These are phyloP conservation scores for Irpex lacteus DNA, from an alignment of 1,284 basidiomycete genomes.

Conservation along the genomic window DNA sequence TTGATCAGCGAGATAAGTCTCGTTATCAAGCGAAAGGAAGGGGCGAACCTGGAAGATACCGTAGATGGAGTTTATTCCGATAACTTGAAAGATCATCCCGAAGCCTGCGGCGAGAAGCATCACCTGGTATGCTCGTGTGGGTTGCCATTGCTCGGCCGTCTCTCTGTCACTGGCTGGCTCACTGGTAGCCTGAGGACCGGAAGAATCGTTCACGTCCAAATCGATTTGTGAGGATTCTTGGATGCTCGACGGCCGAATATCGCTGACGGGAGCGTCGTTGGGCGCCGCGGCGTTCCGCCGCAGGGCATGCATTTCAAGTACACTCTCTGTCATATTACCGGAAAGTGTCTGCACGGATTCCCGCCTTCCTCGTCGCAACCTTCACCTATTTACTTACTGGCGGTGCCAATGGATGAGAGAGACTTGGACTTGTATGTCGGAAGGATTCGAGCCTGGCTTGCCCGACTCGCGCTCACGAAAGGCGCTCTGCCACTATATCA, in stretches of 20 bases:
- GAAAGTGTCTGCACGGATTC: too few species aligned
- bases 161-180: neutral
- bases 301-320: neutral
- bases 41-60: constrained; percentile 35
- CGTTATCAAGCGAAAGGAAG: neutral
- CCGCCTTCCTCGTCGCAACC: too few species aligned
- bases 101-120: constrained; percentile 39
- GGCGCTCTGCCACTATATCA: too few species aligned
- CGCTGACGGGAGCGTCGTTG: neutral
- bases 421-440: too few species aligned
- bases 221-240: neutral
- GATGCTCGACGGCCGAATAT: neutral
- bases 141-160: constrained; percentile 7
- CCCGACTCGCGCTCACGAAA: too few species aligned
- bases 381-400: too few species aligned
- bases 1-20: too few species aligned
- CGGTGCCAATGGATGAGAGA: too few species aligned
- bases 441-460: too few species aligned
- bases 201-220: neutral
- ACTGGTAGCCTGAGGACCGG: too few species aligned
- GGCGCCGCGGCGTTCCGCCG: neutral
- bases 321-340: neutral
- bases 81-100: constrained; percentile 43
- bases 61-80: constrained; percentile 40
- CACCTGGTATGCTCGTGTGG: constrained; percentile 34